Conservation (phyloP, 768 basidiomycete genomes). For the Lactarius hatsudake region DNA sequence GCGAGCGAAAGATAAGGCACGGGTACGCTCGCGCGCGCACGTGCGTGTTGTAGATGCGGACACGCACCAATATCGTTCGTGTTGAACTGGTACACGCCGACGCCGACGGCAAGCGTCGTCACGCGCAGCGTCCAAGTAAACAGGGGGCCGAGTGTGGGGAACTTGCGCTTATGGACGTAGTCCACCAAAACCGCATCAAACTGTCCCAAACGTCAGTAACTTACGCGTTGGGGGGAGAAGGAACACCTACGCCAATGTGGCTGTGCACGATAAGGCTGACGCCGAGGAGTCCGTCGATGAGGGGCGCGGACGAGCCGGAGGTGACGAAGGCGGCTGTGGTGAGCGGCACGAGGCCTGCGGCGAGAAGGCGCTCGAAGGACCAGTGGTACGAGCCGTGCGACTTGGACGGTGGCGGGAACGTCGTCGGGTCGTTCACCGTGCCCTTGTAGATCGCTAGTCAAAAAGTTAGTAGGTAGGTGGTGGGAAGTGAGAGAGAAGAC, state of each 20-base stretch:
- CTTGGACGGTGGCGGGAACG: slow-evolving; percentile 79
- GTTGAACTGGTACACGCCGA: slow-evolving; percentile 97
- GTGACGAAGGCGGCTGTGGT: slow-evolving; percentile 85
- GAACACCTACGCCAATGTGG: slow-evolving; percentile 80
- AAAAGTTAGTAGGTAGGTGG: neutral
- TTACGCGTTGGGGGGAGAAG: neutral
- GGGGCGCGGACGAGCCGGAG: slow-evolving; percentile 69
- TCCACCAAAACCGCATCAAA: slow-evolving; percentile 79
- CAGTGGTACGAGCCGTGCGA: slow-evolving; percentile 87
- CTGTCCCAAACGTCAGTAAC: slow-evolving; percentile 39
- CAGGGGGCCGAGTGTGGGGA: slow-evolving; percentile 71
- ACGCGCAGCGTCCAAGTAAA: slow-evolving; percentile 74
- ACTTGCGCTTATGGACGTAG: slow-evolving; percentile 93
- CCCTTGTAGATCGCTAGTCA: slow-evolving; percentile 77
- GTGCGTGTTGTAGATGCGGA: neutral
- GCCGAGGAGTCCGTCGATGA: slow-evolving; percentile 87
- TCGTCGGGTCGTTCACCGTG: slow-evolving; percentile 91
- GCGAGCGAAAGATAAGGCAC: too few relatives aligned
- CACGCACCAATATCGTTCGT: slow-evolving; percentile 92
- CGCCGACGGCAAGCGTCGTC: slow-evolving; percentile 75
- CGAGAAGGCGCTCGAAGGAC: slow-evolving; percentile 91
- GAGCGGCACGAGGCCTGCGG: slow-evolving; percentile 83
- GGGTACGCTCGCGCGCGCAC: too few relatives aligned
- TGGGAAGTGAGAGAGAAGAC: slow-evolving; percentile 36
- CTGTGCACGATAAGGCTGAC: slow-evolving; percentile 89